phyloP scores from a whole-genome alignment of 768 basidiomycete species.

The Termitomyces sp. region DNA sequence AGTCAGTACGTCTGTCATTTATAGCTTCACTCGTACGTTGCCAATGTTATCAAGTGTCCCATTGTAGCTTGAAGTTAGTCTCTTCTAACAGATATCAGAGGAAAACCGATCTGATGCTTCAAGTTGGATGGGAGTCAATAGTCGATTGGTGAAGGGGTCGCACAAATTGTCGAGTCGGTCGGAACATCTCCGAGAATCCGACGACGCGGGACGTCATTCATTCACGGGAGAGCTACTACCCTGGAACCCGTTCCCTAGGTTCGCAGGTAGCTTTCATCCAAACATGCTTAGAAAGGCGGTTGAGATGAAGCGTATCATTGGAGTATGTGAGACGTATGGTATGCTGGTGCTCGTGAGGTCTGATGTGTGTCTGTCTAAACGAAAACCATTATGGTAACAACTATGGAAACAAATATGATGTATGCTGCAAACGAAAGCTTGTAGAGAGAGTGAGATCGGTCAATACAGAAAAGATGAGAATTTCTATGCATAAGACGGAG shows the following conservation, averaged over 20 bases:
- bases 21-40: conserved; percentile 49
- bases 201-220: neutral
- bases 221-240: no score
- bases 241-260: no score
- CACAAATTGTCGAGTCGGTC: neutral
- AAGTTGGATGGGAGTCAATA: no score
- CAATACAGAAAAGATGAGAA: neutral
- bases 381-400: conserved; percentile 12
- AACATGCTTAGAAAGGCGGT: neutral
- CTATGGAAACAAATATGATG: conserved; percentile 15
- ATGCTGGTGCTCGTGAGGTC: neutral
- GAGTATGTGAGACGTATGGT: neutral
- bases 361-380: conserved; percentile 6
- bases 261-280: no score
- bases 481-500: conserved; percentile 28
- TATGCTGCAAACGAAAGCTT: conserved; percentile 9
- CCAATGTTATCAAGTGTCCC: conserved; percentile 85
- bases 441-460: neutral
- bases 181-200: neutral
- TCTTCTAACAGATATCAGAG: no score
- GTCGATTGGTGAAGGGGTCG: no score
- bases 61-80: conserved; percentile 32
- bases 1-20: neutral
- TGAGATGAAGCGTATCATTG: neutral
- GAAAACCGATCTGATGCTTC: no score